A percentile compares a stretch with the other conserved stretches of the same genome.
Evolutionary conservation across 345 rosid species (phyloP).

Genomic region (Nephelium lappaceum): DNA sequence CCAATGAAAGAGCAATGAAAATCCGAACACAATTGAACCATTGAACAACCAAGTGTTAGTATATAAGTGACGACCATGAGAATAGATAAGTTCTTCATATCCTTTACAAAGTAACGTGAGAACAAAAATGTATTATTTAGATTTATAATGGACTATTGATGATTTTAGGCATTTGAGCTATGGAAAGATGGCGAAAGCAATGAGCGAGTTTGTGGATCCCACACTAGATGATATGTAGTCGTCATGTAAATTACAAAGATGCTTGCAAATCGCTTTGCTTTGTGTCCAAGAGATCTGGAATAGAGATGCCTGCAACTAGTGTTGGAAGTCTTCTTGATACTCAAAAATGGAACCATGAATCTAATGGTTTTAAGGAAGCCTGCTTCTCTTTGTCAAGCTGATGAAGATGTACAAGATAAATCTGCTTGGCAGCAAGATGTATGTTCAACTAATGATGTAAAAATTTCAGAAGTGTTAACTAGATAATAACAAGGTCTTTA

Average conservation of each 20-base stretch:
- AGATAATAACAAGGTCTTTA: too few relatives aligned
- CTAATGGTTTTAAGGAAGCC: too few relatives aligned
- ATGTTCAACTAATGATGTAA: conserved; percentile 6
- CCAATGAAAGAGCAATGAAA: too few relatives aligned
- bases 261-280: conserved; percentile 25
- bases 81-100: neutral
- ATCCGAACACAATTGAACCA: too few relatives aligned
- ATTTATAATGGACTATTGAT: neutral
- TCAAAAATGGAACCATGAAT: too few relatives aligned
- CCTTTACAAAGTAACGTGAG: neutral
- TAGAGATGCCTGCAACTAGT: too few relatives aligned
- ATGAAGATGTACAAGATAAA: neutral
- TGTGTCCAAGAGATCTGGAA: too few relatives aligned
- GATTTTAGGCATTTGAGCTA: conserved; percentile 23
- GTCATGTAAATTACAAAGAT: conserved; percentile 17
- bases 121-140: neutral
- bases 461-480: conserved; percentile 2
- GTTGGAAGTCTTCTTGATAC: too few relatives aligned
- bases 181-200: conserved; percentile 16
- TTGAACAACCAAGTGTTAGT: too few relatives aligned
- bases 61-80: too few relatives aligned
- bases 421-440: neutral
- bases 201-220: conserved; percentile 21
- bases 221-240: conserved; percentile 17
- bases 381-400: too few relatives aligned